These are phyloP conservation scores for Nannochloropsis gaditana DNA, from an alignment of 108 stramenopile species.

Conservation along the genomic window DNA sequence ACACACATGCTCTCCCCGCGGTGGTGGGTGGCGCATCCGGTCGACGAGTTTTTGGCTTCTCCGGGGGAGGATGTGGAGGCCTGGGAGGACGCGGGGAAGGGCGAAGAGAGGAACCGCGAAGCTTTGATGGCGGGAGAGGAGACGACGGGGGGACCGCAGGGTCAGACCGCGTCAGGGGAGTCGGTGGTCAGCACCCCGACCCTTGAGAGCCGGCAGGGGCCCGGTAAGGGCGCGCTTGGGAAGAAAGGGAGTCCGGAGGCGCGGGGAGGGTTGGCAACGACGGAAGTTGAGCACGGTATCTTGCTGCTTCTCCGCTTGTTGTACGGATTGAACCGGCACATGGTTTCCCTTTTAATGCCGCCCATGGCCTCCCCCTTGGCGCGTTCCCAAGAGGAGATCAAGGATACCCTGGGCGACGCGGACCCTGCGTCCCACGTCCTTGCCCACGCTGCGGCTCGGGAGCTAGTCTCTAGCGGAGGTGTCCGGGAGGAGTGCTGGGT, in stretches of 20 bases:
- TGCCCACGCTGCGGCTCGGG: neutral
- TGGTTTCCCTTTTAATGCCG: neutral
- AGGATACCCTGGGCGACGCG: no score
- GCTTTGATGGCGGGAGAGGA: neutral
- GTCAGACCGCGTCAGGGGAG: no score
- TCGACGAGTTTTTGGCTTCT: slow-evolving; percentile 2
- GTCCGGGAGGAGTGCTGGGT: neutral
- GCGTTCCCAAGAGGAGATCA: no score
- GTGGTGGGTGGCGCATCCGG: neutral
- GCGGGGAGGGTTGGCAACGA: neutral
- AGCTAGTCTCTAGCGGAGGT: neutral
- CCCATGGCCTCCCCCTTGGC: neutral
- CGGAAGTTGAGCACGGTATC: neutral
- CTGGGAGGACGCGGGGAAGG: neutral
- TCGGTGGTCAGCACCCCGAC: no score
- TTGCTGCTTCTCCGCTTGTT: neutral
- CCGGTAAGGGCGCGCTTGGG: no score
- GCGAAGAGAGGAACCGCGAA: neutral
- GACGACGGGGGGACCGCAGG: neutral
- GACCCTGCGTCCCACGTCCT: no score
- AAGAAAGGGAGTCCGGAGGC: neutral
- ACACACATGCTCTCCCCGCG: slow-evolving; percentile 1
- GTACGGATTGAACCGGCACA: neutral
- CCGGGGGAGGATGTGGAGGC: neutral
- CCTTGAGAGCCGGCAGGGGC: no score